Percentiles rank a stretch among this genome's conserved stretches.
Evolutionary conservation across 1,284 basidiomycete genomes (phyloP).

Genomic region (Malassezia dermatis): DNA sequence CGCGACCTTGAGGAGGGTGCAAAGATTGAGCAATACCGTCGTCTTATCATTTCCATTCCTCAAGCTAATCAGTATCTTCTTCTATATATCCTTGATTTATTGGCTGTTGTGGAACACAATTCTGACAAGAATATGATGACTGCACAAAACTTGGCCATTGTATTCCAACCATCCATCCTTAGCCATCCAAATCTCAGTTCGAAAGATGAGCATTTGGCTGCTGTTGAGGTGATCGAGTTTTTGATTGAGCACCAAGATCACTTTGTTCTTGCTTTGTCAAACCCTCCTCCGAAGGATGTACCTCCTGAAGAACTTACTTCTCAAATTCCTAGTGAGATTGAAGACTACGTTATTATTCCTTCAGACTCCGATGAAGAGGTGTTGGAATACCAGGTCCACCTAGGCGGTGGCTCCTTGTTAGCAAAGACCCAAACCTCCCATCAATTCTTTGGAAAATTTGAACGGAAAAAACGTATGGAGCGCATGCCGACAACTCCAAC

Average conservation of each 20-base stretch:
- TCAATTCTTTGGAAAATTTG: background rate
- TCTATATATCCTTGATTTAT: slow-evolving; percentile 86
- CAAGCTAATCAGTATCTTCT: slow-evolving; percentile 83
- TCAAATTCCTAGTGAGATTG: slow-evolving; percentile 23
- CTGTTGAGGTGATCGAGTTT: slow-evolving; percentile 84
- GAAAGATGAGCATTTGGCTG: slow-evolving; percentile 63
- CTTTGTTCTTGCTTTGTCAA: slow-evolving; percentile 41
- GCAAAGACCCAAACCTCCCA: background rate
- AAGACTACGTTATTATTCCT: slow-evolving; percentile 24
- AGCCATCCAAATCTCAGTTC: slow-evolving; percentile 65
- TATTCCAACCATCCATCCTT: slow-evolving; percentile 52
- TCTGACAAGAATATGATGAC: slow-evolving; percentile 91
- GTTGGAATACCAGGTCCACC: slow-evolving; percentile 36
- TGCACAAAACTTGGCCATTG: slow-evolving; percentile 56
- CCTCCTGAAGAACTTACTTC: slow-evolving; percentile 29
- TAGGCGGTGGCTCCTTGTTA: slow-evolving; percentile 33
- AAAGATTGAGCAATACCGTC: slow-evolving; percentile 57
- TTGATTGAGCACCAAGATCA: slow-evolving; percentile 59
- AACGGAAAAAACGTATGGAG: background rate
- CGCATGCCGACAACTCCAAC: background rate
- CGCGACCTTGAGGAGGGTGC: slow-evolving; percentile 27
- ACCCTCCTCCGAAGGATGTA: slow-evolving; percentile 31
- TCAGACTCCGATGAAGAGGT: slow-evolving; percentile 47
- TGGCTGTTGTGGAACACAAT: slow-evolving; percentile 85
- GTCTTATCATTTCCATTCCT: slow-evolving; percentile 72